Evolutionary conservation across 2,329 filamentous ascomycete species (phyloP).

Genomic region (Arthrobotrys pseudoclavata): DNA sequence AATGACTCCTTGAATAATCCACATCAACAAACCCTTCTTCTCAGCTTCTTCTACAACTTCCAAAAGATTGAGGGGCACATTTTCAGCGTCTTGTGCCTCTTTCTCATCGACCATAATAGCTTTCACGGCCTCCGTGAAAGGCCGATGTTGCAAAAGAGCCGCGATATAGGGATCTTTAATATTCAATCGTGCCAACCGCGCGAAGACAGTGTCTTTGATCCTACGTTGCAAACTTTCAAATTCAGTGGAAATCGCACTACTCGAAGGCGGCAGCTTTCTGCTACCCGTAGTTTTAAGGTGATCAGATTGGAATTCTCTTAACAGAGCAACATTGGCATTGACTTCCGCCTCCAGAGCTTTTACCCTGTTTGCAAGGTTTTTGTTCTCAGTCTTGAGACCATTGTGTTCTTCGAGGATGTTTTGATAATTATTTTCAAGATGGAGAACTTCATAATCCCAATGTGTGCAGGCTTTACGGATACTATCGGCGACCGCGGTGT

Average conservation of each 20-base stretch:
- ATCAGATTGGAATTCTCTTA: constrained; percentile 52
- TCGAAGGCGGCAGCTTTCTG: constrained; percentile 36
- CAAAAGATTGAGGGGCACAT: constrained; percentile 26
- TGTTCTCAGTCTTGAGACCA: constrained; percentile 34
- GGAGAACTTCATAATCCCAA: constrained; percentile 45
- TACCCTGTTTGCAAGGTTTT: constrained; percentile 35
- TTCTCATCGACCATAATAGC: constrained; percentile 33
- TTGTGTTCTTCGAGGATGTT: constrained; percentile 39
- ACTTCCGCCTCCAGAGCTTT: constrained; percentile 46
- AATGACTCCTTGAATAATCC: constrained; percentile 48
- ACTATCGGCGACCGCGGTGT: constrained; percentile 27
- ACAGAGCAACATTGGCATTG: constrained; percentile 36
- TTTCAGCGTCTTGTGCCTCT: constrained; percentile 22
- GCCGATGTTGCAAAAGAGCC: constrained; percentile 27
- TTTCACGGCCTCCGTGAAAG: constrained; percentile 42
- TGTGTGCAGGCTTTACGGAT: constrained; percentile 39
- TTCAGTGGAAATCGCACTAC: constrained; percentile 32
- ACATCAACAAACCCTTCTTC: constrained; percentile 42
- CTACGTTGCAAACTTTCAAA: constrained; percentile 36
- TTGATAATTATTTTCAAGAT: constrained; percentile 46
- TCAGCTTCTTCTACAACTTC: constrained; percentile 39
- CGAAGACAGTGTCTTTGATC: constrained; percentile 31
- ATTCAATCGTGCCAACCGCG: constrained; percentile 27
- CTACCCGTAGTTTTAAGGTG: constrained; percentile 49
- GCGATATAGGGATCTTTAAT: constrained; percentile 39